Evolutionary conservation across 805 yeast genomes (phyloP), one percentile per base, ranked within the genome.

Genomic region (Cyberlindnera bimundalis): DNA sequence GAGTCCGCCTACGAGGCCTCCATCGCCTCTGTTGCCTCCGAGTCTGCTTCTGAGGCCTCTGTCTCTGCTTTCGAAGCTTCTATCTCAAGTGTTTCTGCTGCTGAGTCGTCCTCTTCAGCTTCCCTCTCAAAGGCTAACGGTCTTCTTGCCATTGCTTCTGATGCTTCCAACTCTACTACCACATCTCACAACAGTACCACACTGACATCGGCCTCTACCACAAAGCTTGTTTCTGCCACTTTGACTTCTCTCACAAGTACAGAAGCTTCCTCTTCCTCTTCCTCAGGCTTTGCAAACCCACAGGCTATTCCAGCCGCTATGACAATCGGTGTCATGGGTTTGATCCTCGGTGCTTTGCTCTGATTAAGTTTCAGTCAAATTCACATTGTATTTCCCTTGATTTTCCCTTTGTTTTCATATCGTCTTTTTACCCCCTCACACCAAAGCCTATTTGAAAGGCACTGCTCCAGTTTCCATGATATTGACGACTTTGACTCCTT

Each of bases 121-220:
- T 37, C 63, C 9, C 47, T 66, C 39, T 50, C 59, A n/a, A 59
- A 58, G 47, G 67, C 70, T 35, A 55, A 58, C 42, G 72, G 70
- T 40, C 52, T 67, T 35, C 47, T 65, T 21, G 72, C 74, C 19
- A 60, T 69, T 39, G 71, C 76, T 34, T 64, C 70, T 14, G 65
- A 61, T 45, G 57, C 60, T 40, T 48, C 58, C 32, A 60, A 59
- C 55, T 53, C 63, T 25, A 53, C 61, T 25, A 28, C 38, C 14
- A 45, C 51, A 40, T 26, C 50, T 20, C 33, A 35, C 27, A 68
- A 70, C 33, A 53, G 67, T 37, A 66, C 75, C 30, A 61, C 67
- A 26, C 57, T 56, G 45, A 52, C 55, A 33, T 35, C 43, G 1
- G 10, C 37, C 11, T 29, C 39, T 25, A 40, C 60, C 11, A 48